phyloP scores from a whole-genome alignment of 2,329 filamentous ascomycete species.

The Penicillium decumbens region DNA sequence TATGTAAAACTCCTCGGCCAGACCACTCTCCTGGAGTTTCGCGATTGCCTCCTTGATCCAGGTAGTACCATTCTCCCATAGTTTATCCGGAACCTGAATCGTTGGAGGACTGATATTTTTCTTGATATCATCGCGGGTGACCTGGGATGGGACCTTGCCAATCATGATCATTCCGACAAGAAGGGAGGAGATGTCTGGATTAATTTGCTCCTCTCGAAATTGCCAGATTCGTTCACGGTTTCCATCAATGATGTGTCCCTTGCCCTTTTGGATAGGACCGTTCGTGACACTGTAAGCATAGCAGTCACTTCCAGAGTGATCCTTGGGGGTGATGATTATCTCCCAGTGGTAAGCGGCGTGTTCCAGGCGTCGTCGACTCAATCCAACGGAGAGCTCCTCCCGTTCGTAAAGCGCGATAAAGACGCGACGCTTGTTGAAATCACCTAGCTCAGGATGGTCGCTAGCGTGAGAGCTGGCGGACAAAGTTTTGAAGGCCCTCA shows the following conservation, averaged over 20 bases:
- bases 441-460: neutral
- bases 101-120: neutral
- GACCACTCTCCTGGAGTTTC: neutral
- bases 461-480: neutral
- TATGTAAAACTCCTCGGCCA: conserved; percentile 1
- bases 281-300: conserved; percentile 15
- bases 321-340: conserved; percentile 12
- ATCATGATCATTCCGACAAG: conserved; percentile 13
- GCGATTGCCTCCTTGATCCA: conserved; percentile 1
- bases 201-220: conserved; percentile 4
- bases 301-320: neutral
- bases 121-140: neutral
- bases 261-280: conserved; percentile 1
- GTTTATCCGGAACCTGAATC: neutral
- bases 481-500: neutral
- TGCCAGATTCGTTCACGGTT: conserved; percentile 12
- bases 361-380: conserved; percentile 4
- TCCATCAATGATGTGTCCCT: neutral
- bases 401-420: conserved; percentile 6
- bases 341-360: conserved; percentile 17
- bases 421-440: neutral
- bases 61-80: conserved; percentile 1
- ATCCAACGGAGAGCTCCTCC: conserved; percentile 3
- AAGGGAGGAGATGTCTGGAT: conserved; percentile 1
- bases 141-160: conserved; percentile 9